Base-by-base conservation (phyloP, 2,329 filamentous ascomycete species). In the Botrytis galanthina region DNA sequence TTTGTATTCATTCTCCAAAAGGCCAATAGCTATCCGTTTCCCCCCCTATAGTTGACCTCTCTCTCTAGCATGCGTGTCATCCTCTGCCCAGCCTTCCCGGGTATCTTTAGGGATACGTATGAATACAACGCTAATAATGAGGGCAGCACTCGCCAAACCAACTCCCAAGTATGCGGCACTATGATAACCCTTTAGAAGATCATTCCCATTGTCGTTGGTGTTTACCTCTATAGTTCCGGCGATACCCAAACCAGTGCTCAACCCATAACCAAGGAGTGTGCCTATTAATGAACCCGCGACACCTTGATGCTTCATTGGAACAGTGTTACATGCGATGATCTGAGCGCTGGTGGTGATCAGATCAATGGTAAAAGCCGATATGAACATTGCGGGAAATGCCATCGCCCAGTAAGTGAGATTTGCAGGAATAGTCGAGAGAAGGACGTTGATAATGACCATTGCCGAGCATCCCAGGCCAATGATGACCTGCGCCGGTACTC, bases 311-410 rank as follows among this genome's bases (percentile, higher is more conserved):
- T 81, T 80, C 4, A 82, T 80, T 7, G 77, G 79, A 4, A 88
- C 86, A 0, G 82, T 83, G 72, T 87, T 87, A 69, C 85, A 87
- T 0, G 86, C 85, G 71, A 88, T 86, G 7, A 88, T 85, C 74
- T 88, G 85, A 0, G 85, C 85, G 0, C 85, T 85, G 0, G 85
- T 84, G 71, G 84, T 87, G 8, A 86, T 82, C 3, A 88, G 83
- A 74, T 88, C 86, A 0, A 85, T 85, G 44, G 84, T 85, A 76
- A 84, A 76, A 3, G 82, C 81, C 60, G 77, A 75, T 14, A 83
- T 75, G 7, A 83, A 73, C 26, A 80, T 79, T 3, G 81, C 81
- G 0, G 80, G 84, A 68, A 87, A 87, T 0, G 79, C 75, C 72
- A 83, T 82, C 5, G 80, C 80, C 84, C 84, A 86, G 76, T 82